These are phyloP conservation scores for Luffa acutangula DNA, from an alignment of 306 rosid species.

Conservation along the genomic window DNA sequence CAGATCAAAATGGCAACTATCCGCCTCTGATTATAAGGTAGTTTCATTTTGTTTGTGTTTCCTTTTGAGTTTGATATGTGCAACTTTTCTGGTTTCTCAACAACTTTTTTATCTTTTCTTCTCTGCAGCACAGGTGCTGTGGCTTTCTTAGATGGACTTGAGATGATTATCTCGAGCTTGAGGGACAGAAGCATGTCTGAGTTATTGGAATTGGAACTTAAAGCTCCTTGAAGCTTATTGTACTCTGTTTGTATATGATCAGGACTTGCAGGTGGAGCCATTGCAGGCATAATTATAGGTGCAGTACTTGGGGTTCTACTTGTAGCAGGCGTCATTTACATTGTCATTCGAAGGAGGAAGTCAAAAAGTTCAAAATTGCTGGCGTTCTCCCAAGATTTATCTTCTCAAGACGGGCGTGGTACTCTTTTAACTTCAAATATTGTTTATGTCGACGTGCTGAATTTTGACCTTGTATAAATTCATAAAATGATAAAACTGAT, in stretches of 20 bases:
- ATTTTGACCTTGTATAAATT: not conserved
- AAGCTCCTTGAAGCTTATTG: conserved; percentile 4
- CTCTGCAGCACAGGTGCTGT: conserved; percentile 69
- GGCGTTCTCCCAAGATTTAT: conserved; percentile 27
- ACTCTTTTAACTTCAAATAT: not conserved
- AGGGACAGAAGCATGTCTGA: conserved; percentile 15
- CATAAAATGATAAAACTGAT: not conserved
- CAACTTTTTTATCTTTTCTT: conserved; percentile 10
- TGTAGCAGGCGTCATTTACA: conserved; percentile 37
- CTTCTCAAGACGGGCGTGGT: conserved; percentile 41
- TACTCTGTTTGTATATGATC: conserved; percentile 31
- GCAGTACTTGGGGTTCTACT: conserved; percentile 43
- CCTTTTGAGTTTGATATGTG: not conserved
- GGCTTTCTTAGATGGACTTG: conserved; percentile 26
- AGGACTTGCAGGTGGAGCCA: conserved; percentile 56
- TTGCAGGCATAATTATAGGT: conserved; percentile 65
- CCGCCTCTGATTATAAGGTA: conserved; percentile 47
- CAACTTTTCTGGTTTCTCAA: conserved; percentile 2
- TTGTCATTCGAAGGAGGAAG: conserved; percentile 38
- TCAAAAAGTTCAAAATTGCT: conserved; percentile 14
- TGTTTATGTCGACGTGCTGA: not conserved
- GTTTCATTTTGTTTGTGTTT: conserved; percentile 6
- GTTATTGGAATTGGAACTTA: conserved; percentile 9
- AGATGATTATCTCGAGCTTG: conserved; percentile 11
- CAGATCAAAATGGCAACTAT: conserved; percentile 47